These are phyloP conservation scores for Backusella tarrabulga DNA, from an alignment of 192 early-diverging fungal genomes.

Conservation along the genomic window DNA sequence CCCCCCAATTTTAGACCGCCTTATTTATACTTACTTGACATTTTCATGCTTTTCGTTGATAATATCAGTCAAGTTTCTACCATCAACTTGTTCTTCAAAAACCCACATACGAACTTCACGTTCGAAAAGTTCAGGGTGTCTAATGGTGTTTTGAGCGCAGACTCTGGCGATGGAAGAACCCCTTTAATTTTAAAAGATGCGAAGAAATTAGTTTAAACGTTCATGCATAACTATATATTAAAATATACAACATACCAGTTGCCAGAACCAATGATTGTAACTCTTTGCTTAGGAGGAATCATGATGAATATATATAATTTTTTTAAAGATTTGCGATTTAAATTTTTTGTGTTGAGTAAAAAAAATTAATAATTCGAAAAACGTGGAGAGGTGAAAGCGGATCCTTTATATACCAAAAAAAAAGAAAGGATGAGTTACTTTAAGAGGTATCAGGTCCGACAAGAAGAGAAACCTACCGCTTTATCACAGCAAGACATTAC, in stretches of 20 bases:
- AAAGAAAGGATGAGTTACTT: not conserved
- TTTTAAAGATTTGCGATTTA: not conserved
- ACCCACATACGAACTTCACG: slow-evolving; percentile 91
- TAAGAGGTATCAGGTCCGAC: not conserved
- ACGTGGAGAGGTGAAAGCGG: not conserved
- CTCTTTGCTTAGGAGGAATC: slow-evolving; percentile 53
- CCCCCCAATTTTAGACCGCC: not conserved
- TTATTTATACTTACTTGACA: slow-evolving; percentile 51
- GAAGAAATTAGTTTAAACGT: not conserved
- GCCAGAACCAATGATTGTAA: slow-evolving; percentile 88
- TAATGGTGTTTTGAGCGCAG: slow-evolving; percentile 73
- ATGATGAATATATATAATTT: not conserved
- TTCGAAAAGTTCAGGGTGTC: slow-evolving; percentile 65
- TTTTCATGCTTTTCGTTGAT: slow-evolving; percentile 95
- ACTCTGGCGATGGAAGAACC: slow-evolving; percentile 91
- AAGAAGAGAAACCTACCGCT: not conserved
- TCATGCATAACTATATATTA: not conserved
- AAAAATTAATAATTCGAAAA: not conserved
- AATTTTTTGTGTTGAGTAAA: not conserved
- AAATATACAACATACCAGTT: slow-evolving; percentile 73
- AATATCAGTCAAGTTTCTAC: slow-evolving; percentile 82
- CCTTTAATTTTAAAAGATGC: slow-evolving; percentile 46
- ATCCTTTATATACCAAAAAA: not conserved
- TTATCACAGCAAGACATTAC: slow-evolving; percentile 1
- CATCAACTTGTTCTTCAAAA: slow-evolving; percentile 84